Conservation (phyloP, 2,329 filamentous ascomycete species). For the Diaporthe sp. region DNA sequence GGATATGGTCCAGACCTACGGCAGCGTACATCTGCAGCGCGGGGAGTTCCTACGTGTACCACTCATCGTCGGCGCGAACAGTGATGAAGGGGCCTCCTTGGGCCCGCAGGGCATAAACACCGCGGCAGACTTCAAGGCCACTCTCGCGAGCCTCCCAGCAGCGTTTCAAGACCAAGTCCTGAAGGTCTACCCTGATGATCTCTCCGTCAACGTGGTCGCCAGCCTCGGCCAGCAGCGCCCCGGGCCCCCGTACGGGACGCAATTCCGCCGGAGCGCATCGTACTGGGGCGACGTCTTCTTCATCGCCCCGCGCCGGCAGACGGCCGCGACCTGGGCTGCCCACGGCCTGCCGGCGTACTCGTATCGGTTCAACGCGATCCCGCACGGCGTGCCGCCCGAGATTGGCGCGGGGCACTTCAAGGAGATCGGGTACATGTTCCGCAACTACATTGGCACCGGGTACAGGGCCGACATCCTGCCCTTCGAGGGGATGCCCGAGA, state of each 20-base stretch:
- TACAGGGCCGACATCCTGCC: slow-evolving; percentile 21
- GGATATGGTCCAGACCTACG: neutral
- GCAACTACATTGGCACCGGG: slow-evolving; percentile 35
- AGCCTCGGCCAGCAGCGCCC: slow-evolving; percentile 3
- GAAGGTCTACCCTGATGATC: slow-evolving; percentile 8
- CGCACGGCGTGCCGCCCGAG: slow-evolving; percentile 27
- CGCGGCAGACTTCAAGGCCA: slow-evolving; percentile 36
- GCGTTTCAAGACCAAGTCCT: slow-evolving; percentile 4
- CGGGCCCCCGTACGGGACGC: slow-evolving; percentile 32
- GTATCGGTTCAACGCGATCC: slow-evolving; percentile 32
- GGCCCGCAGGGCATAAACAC: slow-evolving; percentile 26
- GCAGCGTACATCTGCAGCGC: slow-evolving; percentile 1
- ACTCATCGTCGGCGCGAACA: slow-evolving; percentile 29
- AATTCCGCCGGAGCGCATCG: slow-evolving; percentile 42
- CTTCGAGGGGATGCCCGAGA: slow-evolving; percentile 13
- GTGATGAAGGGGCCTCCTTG: slow-evolving; percentile 49
- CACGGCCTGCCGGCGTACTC: slow-evolving; percentile 20
- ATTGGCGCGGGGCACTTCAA: slow-evolving; percentile 31
- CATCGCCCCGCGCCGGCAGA: slow-evolving; percentile 31
- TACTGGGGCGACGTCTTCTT: slow-evolving; percentile 38
- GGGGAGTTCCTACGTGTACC: slow-evolving; percentile 10
- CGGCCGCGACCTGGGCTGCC: slow-evolving; percentile 26
- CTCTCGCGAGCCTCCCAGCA: neutral
- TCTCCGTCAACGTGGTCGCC: slow-evolving; percentile 24
- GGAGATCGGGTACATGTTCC: slow-evolving; percentile 41